phyloP scores from a whole-genome alignment of 768 basidiomycete species.

The Xanthoconium stramineum region DNA sequence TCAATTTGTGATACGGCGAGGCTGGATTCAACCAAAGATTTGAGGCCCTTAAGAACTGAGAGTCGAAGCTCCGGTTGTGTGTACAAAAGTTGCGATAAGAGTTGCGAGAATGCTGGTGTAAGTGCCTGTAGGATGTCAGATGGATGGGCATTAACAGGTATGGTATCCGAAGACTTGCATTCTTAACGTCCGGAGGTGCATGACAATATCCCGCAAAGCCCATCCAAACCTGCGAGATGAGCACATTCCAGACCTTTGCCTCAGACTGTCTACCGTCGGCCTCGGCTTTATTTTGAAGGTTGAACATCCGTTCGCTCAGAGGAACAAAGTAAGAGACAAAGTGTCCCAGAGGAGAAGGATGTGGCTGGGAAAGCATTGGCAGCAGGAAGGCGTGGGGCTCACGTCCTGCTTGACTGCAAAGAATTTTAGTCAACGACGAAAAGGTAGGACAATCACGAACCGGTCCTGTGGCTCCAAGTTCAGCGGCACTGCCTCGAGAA shows the following conservation, averaged over 20 bases:
- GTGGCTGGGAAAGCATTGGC: conserved; percentile 77
- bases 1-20: conserved; percentile 43
- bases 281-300: conserved; percentile 79
- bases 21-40: conserved; percentile 79
- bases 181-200: conserved; percentile 67
- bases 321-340: conserved; percentile 92
- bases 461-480: conserved; percentile 80
- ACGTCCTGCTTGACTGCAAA: conserved; percentile 56
- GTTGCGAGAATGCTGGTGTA: conserved; percentile 72
- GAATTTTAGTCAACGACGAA: conserved; percentile 1
- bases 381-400: conserved; percentile 92
- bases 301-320: conserved; percentile 89
- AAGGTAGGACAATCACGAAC: conserved; percentile 41
- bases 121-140: conserved; percentile 51
- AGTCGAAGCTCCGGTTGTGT: conserved; percentile 81
- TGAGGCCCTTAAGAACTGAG: conserved; percentile 78
- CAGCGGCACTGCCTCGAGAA: conserved; percentile 74
- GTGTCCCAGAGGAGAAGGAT: conserved; percentile 78
- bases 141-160: background rate
- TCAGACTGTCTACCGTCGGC: conserved; percentile 71
- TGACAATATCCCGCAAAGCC: conserved; percentile 91
- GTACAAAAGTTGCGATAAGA: conserved; percentile 94
- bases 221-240: conserved; percentile 91
- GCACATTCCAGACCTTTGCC: conserved; percentile 92
- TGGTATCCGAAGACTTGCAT: conserved; percentile 41